Evolutionary conservation across 2,329 filamentous ascomycete genomes (phyloP), one percentile per base, ranked within the genome.

Genomic region (Sarocladium oryzae): DNA sequence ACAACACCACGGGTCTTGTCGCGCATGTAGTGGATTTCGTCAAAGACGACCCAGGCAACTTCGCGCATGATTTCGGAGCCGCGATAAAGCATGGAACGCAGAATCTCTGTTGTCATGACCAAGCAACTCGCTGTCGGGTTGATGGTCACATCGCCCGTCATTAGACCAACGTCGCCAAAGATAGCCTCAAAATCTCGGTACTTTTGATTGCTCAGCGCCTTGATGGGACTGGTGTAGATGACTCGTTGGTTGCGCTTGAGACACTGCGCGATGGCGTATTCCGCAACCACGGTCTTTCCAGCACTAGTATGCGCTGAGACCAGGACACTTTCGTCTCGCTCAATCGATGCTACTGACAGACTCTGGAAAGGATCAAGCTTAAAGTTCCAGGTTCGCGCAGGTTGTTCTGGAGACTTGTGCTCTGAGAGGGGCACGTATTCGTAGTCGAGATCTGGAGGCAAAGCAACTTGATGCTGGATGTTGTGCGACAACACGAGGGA

Each of bases 101-200:
- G 71, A 71, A 99, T 99, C 65, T 99, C 93, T 0, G 93, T 99
- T 0, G 93, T 99, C 93, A 99, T 99, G 68, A 99, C 97, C 37
- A 99, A 77, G 70, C 93, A 99, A 69, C 92, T 97, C 24, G 93
- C 93, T 71, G 97, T 93, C 0, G 92, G 89, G 57, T 95, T 90
- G 61, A 99, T 99, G 67, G 99, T 93, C 4, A 99, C 93, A 71
- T 99, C 93, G 54, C 93, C 93, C 0, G 93, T 99, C 56, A 99
- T 71, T 56, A 99, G 97, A 15, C 93, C 93, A 16, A 99, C 93
- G 67, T 99, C 93, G 54, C 95, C 90, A 61, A 99, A 99, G 0
- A 82, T 84, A 52, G 84, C 79, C 52, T 90, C 82, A 66, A 99
- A 99, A 65, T 99, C 93, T 56, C 93, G 83, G 69, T 97, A 99